These are phyloP conservation scores for Spergularia azorica DNA, from an alignment of 179 eudicot species.

Conservation along the genomic window DNA sequence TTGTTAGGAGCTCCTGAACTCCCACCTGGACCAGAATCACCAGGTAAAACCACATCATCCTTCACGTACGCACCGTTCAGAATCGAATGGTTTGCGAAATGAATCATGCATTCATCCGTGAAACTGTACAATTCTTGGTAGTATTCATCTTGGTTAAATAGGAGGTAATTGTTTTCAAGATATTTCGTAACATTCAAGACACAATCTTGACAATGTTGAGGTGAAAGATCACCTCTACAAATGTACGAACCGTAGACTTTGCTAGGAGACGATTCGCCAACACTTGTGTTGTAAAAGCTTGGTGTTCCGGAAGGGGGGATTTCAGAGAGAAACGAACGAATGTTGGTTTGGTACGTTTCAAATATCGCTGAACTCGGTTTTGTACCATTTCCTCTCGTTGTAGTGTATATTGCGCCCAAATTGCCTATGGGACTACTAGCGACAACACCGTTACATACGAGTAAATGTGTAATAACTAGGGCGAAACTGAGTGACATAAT, in stretches of 20 bases:
- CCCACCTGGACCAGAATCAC: neutral
- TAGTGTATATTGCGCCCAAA: neutral
- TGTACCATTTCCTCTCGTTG: neutral
- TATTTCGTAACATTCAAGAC: neutral
- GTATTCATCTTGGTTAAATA: neutral
- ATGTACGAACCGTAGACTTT: slow-evolving; percentile 18
- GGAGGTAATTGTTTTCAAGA: neutral
- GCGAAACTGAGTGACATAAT: too few relatives aligned
- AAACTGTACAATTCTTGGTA: neutral
- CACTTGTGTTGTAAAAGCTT: neutral
- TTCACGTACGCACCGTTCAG: neutral
- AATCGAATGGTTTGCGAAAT: slow-evolving; percentile 11
- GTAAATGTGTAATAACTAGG: too few relatives aligned
- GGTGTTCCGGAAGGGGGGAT: neutral
- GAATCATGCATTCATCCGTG: slow-evolving; percentile 12
- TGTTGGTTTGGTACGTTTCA: neutral
- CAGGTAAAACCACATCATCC: neutral
- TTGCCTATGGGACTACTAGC: neutral
- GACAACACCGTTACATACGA: neutral
- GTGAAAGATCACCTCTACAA: slow-evolving; percentile 11
- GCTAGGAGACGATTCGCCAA: neutral
- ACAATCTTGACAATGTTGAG: slow-evolving; percentile 9
- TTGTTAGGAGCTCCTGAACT: neutral
- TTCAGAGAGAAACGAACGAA: neutral
- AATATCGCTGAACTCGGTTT: neutral